Evolutionary conservation across 139 green algal species (phyloP).

Genomic region (Coelastrella sp.): DNA sequence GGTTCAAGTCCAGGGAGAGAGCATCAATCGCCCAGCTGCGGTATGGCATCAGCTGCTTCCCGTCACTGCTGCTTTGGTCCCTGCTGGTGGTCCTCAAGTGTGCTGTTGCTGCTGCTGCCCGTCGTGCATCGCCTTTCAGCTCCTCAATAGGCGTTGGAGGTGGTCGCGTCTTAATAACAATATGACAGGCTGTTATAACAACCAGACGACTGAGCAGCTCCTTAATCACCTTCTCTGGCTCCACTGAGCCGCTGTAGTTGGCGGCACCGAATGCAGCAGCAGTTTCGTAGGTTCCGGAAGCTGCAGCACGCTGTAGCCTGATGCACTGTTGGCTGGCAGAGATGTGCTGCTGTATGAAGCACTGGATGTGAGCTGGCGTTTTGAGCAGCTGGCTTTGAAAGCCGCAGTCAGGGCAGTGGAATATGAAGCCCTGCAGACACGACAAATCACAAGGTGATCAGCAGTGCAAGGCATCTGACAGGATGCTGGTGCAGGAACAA

Average conservation of each 20-base stretch:
- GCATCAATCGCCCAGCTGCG: not conserved
- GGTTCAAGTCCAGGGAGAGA: not conserved
- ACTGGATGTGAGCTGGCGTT: not conserved
- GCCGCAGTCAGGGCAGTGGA: not conserved
- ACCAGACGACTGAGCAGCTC: not conserved
- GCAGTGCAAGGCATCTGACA: not conserved
- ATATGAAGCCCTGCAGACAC: conserved; percentile 2
- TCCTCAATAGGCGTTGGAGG: not conserved
- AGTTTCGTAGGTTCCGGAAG: not conserved
- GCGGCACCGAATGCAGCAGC: not conserved
- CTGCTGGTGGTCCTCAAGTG: not conserved
- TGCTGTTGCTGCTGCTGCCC: not conserved
- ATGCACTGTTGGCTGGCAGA: not conserved
- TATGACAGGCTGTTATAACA: not conserved
- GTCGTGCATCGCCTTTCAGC: not conserved
- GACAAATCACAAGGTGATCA: not conserved
- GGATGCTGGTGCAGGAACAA: not conserved
- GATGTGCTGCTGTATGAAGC: conserved; percentile 16
- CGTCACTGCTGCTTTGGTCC: not conserved
- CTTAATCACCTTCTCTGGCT: not conserved
- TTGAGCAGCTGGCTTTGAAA: not conserved
- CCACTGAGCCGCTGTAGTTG: not conserved
- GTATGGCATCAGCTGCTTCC: not conserved
- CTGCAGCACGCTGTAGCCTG: not conserved
- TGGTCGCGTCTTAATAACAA: not conserved